Percentiles rank a stretch among this genome's conserved stretches.
Conservation (phyloP, 2,329 filamentous ascomycete species). For the Polychaeton citri region DNA sequence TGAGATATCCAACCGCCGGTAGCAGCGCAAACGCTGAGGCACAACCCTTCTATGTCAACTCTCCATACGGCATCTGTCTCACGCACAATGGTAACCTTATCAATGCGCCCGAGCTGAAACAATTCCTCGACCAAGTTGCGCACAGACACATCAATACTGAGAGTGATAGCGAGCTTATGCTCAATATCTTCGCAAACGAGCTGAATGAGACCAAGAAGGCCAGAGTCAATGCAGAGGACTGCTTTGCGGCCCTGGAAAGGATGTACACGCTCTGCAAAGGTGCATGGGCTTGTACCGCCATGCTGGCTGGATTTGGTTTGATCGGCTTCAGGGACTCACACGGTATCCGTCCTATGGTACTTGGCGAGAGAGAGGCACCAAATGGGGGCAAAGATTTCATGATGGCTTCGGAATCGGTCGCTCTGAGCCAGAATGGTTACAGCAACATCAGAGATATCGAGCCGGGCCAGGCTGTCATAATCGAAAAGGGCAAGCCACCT, state of each 20-base stretch:
- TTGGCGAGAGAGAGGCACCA: slow-evolving; percentile 52
- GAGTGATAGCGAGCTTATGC: slow-evolving; percentile 73
- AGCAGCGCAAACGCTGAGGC: slow-evolving; percentile 74
- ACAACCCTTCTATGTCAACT: slow-evolving; percentile 87
- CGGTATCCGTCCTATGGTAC: slow-evolving; percentile 69
- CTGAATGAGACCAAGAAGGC: slow-evolving; percentile 69
- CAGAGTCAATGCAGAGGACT: slow-evolving; percentile 63
- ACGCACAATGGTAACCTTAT: slow-evolving; percentile 83
- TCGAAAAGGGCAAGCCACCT: slow-evolving; percentile 62
- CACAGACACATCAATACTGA: slow-evolving; percentile 85
- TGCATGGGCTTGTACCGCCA: slow-evolving; percentile 67
- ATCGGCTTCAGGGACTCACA: slow-evolving; percentile 68
- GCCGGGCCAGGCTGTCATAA: slow-evolving; percentile 75
- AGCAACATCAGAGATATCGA: slow-evolving; percentile 60
- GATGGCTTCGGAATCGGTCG: slow-evolving; percentile 80
- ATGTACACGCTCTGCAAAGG: slow-evolving; percentile 64
- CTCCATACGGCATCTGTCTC: slow-evolving; percentile 68
- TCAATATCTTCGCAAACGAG: slow-evolving; percentile 79
- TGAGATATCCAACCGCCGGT: slow-evolving; percentile 82
- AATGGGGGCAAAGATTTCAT: slow-evolving; percentile 63
- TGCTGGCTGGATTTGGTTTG: slow-evolving; percentile 70
- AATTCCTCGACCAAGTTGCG: slow-evolving; percentile 62
- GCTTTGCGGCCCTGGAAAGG: slow-evolving; percentile 56
- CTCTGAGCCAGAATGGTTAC: slow-evolving; percentile 70
- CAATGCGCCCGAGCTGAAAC: slow-evolving; percentile 57